Percentiles rank a stretch among this genome's conserved stretches.
These are phyloP conservation scores for Lepidium sativum DNA, from an alignment of 345 rosid species.

Conservation along the genomic window DNA sequence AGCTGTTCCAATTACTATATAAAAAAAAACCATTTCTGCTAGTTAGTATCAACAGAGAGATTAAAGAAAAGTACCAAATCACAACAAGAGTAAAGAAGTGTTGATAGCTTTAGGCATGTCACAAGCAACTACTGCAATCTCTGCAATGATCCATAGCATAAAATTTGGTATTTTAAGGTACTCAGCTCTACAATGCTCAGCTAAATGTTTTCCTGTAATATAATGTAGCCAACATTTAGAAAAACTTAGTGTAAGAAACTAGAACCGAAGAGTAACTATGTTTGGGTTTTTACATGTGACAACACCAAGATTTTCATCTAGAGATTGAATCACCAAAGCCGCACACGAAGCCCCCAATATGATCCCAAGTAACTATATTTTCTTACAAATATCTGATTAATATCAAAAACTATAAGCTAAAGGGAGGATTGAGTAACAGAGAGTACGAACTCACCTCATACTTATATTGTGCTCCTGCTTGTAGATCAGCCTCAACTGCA, in stretches of 20 bases:
- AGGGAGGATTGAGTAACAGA: background rate
- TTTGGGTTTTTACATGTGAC: conserved; percentile 50
- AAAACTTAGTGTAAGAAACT: background rate
- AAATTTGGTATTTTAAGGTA: conserved; percentile 74
- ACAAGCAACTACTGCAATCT: conserved; percentile 86
- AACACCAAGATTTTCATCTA: conserved; percentile 94
- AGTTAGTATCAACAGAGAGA: background rate
- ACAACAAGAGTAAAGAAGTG: conserved; percentile 6
- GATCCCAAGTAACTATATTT: conserved; percentile 81
- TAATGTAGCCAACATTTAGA: background rate
- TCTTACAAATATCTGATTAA: background rate
- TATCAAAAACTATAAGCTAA: background rate
- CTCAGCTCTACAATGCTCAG: conserved; percentile 81
- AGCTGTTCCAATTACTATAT: conserved; percentile 86
- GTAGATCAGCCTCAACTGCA: conserved; percentile 95
- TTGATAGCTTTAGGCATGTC: conserved; percentile 87
- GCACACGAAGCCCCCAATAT: conserved; percentile 90
- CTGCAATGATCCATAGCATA: conserved; percentile 81
- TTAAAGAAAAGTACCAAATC: background rate
- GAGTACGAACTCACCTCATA: conserved; percentile 47
- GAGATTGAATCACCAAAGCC: conserved; percentile 80
- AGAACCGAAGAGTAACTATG: background rate
- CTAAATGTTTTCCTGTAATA: conserved; percentile 73
- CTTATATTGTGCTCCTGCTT: conserved; percentile 81
- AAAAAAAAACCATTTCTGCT: background rate